Evolutionary conservation across 2,329 filamentous ascomycete species (phyloP).

Genomic region (Fusarium chuoi): DNA sequence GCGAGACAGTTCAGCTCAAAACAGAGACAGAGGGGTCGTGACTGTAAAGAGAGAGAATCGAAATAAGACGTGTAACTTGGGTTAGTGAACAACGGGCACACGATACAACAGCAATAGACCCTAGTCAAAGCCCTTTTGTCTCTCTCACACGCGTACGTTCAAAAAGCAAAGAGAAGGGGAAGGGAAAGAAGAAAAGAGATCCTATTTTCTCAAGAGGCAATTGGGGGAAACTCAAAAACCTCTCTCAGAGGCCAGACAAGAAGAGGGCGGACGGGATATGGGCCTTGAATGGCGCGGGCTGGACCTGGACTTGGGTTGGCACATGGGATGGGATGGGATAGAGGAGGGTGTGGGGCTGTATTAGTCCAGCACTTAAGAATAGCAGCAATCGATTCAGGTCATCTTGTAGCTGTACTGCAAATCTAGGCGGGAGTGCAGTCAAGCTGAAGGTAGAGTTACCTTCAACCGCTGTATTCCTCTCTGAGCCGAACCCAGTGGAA

Average conservation of each 20-base stretch:
- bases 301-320: slow-evolving; percentile 11
- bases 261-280: slow-evolving; percentile 22
- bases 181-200: background rate
- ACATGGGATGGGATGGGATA: slow-evolving; percentile 12
- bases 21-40: slow-evolving; percentile 13
- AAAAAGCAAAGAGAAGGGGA: slow-evolving; percentile 13
- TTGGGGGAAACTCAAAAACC: slow-evolving; percentile 11
- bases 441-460: slow-evolving; percentile 7
- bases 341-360: slow-evolving; percentile 27
- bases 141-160: slow-evolving; percentile 10
- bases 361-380: slow-evolving; percentile 29
- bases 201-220: slow-evolving; percentile 18
- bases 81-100: background rate
- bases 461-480: background rate
- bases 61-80: slow-evolving; percentile 19
- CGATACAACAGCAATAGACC: slow-evolving; percentile 16
- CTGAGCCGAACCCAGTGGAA: slow-evolving; percentile 19
- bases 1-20: background rate
- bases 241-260: background rate
- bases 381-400: slow-evolving; percentile 18
- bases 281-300: slow-evolving; percentile 16
- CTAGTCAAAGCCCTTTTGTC: slow-evolving; percentile 22
- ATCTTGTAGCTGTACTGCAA: background rate
- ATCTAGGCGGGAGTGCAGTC: accelerated
- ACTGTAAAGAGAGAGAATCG: background rate